These are phyloP conservation scores for Triglochin maritima DNA, from an alignment of 106 monocot genomes.

Conservation along the genomic window DNA sequence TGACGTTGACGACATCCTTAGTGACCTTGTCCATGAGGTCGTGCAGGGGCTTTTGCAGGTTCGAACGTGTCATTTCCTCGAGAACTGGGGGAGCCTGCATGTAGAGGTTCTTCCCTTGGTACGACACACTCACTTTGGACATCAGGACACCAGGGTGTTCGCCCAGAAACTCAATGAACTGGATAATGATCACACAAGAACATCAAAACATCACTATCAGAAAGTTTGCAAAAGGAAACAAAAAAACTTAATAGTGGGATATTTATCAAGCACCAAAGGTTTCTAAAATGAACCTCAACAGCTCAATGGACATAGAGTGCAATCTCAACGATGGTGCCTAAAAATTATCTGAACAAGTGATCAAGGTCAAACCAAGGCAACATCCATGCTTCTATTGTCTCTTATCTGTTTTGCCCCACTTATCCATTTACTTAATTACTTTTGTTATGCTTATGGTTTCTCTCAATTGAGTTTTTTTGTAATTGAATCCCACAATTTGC, in stretches of 20 bases:
- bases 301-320: background rate
- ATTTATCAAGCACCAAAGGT: background rate
- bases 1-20: slow-evolving; percentile 58
- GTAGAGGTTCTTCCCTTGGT: slow-evolving; percentile 67
- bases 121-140: slow-evolving; percentile 59
- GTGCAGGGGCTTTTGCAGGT: slow-evolving; percentile 53
- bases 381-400: too few species aligned
- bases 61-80: slow-evolving; percentile 87
- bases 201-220: background rate
- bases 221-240: slow-evolving; percentile 1
- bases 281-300: slow-evolving; percentile 1
- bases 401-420: too few species aligned
- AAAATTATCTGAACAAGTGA: too few species aligned
- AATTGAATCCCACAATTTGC: too few species aligned
- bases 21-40: slow-evolving; percentile 47
- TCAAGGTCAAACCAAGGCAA: too few species aligned
- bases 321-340: background rate
- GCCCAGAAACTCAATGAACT: slow-evolving; percentile 77
- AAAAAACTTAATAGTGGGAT: background rate
- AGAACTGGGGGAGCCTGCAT: slow-evolving; percentile 89
- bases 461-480: too few species aligned
- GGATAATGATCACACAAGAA: slow-evolving; percentile 1
- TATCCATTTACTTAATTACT: too few species aligned
- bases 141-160: slow-evolving; percentile 58
- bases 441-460: too few species aligned